Evolutionary conservation across 2,329 filamentous ascomycete genomes (phyloP), one percentile per base, ranked within the genome.

Genomic region (Colletotrichum lini): DNA sequence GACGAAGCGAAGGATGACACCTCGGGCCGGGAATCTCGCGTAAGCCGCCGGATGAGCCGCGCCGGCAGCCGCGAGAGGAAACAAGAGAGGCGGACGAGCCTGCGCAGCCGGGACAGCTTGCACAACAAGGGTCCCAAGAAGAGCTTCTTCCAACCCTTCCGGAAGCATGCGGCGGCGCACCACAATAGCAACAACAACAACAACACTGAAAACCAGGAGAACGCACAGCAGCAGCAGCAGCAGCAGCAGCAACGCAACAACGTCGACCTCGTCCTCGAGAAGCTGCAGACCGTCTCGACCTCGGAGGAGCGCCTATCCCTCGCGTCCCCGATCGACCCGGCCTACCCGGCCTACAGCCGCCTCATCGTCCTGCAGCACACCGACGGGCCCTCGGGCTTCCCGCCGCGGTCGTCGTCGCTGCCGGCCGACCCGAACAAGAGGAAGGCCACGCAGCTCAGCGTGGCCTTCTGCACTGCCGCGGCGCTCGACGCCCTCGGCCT

Each of bases 401-500:
- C 75, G 72, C 56, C 75, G 74, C 5, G 61, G 73, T 21, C 76
- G 70, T 40, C 72, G 3, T 72, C 72, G 15, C 53, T 72, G 21
- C 65, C 65, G 9, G 59, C 70, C 53, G 76, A 58, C 50, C 78
- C 35, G 18, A 72, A 76, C 30, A 79, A 79, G 59, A 75, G 78
- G 52, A 76, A 67, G 26, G 66, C 76, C 2, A 73, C 75, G 2
- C 77, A 78, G 40, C 77, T 87, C n/a, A 78, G 79, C 65, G 82
- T 89, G 42, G 78, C 82, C 9, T 87, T 83, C 76, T 84, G 83
- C 74, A 88, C 86, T 1, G 79, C 81, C 8, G 81, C 83, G 13
- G 83, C 87, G 58, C 79, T 86, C 0, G 83, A 86, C 13, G 78
- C 87, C 13, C 81, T 90, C 1, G 83, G 80, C 15, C 79, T 83